Base-by-base conservation (phyloP, 2,329 filamentous ascomycete species). In the Cyphellophora attinorum region DNA sequence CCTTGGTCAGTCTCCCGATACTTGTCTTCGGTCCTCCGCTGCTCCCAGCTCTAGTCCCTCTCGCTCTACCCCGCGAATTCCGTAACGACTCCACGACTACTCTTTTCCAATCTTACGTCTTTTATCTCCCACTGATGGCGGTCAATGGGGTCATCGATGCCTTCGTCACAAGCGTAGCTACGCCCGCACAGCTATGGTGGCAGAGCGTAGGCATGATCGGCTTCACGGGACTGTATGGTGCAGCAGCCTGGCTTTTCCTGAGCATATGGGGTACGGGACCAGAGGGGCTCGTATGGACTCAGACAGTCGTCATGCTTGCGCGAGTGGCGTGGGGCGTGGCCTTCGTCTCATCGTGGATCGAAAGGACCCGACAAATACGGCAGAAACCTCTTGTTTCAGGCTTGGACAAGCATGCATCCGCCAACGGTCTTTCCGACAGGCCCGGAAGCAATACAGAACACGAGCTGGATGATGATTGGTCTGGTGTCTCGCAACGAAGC, bases 141-240 rank as follows among this genome's bases (percentile, higher is more conserved):
- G 64, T 93, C 49, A 98, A 98, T 52, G 91, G 91, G 33, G 75
- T 96, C 14, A 76, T 81, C 2, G 91, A 98, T 60, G 85, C 86
- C 0, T 96, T 98, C 50, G 88, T 96, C 11, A 80, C 88, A 1
- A 85, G 85, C 2, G 84, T 93, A 1, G 88, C 89, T 1, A 79
- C 74, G 0, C 72, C 85, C 43, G 59, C 68, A 3, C 72, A 96
- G 46, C 73, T 98, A 3, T 76, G 85, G 43, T 59, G 55, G 3
- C 91, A 98, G 56, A 85, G 82, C 1, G 55, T 76, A 4, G 91
- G 79, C 77, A 96, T 98, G 89, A 72, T 74, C 3, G 68, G 62
- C 2, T 95, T 93, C 55, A 93, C 85, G 3, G 62, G 71, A 5
- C 72, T 74, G 2, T 96, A 95, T 56, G 83, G 76, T 1, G 61